phyloP scores from a whole-genome alignment of 2,329 filamentous ascomycete species.

The Rhynchosporium agropyri region DNA sequence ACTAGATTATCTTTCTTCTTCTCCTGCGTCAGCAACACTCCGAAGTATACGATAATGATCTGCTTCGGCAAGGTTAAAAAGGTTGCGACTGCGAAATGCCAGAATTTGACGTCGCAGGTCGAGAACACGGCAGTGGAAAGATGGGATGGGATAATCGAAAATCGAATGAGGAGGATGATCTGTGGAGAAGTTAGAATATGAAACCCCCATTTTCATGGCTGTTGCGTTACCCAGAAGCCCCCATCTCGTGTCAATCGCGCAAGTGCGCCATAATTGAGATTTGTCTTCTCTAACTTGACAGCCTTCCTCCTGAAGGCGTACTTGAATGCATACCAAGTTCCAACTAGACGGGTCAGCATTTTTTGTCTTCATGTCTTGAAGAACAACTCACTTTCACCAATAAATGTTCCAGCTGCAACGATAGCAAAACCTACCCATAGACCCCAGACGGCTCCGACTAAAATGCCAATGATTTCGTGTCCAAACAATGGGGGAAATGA shows the following conservation, averaged over 20 bases:
- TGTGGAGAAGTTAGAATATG: conserved; percentile 25
- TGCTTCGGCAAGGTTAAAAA: conserved; percentile 48
- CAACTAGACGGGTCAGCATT: conserved; percentile 25
- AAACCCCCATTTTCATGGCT: no score
- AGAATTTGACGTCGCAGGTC: conserved; percentile 48
- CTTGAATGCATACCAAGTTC: conserved; percentile 48
- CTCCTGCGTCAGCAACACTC: conserved; percentile 43
- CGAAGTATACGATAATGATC: conserved; percentile 48
- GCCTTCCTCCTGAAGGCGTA: conserved; percentile 44
- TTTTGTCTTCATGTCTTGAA: not conserved
- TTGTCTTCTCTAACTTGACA: conserved; percentile 46
- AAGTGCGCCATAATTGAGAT: conserved; percentile 47
- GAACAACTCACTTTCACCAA: conserved; percentile 44
- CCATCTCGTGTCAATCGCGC: conserved; percentile 47
- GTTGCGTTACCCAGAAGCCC: conserved; percentile 44
- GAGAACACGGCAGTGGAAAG: conserved; percentile 50
- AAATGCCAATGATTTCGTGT: conserved; percentile 47
- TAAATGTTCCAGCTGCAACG: conserved; percentile 47
- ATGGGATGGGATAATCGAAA: conserved; percentile 47
- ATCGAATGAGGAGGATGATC: conserved; percentile 47
- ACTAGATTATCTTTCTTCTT: conserved; percentile 37
- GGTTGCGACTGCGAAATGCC: conserved; percentile 46
- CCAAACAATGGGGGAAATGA: conserved; percentile 49
- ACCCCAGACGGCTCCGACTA: conserved; percentile 48
- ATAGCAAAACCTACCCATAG: conserved; percentile 48